phyloP scores from a whole-genome alignment of 371 early-diverging fungal species.

The Mucor racemosus region DNA sequence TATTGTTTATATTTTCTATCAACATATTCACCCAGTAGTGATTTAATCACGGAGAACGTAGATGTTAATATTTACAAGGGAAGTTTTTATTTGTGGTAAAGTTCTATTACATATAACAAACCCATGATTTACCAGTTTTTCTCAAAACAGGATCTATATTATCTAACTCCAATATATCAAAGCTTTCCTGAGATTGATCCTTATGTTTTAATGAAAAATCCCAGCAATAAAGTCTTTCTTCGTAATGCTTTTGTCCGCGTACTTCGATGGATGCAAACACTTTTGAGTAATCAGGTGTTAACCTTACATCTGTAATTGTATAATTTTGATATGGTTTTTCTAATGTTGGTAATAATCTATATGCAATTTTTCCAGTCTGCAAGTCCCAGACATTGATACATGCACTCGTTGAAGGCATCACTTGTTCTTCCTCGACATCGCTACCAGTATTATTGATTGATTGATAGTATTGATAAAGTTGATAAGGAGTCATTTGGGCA shows the following conservation, averaged over 20 bases:
- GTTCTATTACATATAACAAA: slow-evolving; percentile 34
- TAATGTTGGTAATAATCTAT: slow-evolving; percentile 45
- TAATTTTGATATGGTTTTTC: slow-evolving; percentile 25
- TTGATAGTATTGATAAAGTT: slow-evolving; percentile 42
- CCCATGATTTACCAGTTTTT: slow-evolving; percentile 44
- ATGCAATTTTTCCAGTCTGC: slow-evolving; percentile 52
- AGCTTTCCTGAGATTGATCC: slow-evolving; percentile 2
- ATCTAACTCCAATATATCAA: slow-evolving; percentile 28
- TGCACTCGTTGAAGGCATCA: slow-evolving; percentile 32
- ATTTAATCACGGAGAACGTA: too few species aligned
- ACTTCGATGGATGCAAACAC: slow-evolving; percentile 44
- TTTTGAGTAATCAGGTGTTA: slow-evolving; percentile 33
- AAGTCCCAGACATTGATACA: slow-evolving; percentile 66
- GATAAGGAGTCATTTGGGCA: slow-evolving; percentile 42
- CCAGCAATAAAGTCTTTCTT: slow-evolving; percentile 47
- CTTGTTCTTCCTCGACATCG: slow-evolving; percentile 1
- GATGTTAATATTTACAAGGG: background rate
- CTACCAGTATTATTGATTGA: slow-evolving; percentile 5
- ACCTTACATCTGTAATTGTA: slow-evolving; percentile 45
- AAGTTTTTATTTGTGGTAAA: background rate
- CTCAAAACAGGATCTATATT: slow-evolving; percentile 10
- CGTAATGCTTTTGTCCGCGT: slow-evolving; percentile 19
- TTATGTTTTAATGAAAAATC: slow-evolving; percentile 27
- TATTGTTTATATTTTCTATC: too few species aligned
- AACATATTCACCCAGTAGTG: too few species aligned